Percentiles rank a stretch among this genome's conserved stretches.
phyloP scores from a whole-genome alignment of 176 grass and related monocot species.

The Carex parvula region DNA sequence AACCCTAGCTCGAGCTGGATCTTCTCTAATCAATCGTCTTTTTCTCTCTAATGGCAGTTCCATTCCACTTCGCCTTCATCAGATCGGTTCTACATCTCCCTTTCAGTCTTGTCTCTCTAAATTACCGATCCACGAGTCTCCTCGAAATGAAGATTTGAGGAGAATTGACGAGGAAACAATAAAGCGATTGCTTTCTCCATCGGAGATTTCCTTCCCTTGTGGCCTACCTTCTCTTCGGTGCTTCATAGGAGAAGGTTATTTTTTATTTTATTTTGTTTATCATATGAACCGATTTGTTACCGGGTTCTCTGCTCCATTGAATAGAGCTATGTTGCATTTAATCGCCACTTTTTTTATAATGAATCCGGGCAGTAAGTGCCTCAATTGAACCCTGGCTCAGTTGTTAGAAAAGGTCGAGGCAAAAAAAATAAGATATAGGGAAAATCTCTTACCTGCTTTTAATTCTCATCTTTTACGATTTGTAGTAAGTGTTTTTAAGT shows the following conservation, averaged over 20 bases:
- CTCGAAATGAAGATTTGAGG: constrained; percentile 4
- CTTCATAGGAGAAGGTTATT: constrained; percentile 65
- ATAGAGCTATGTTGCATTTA: background rate
- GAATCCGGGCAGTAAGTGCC: background rate
- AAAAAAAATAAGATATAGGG: background rate
- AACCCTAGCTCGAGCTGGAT: constrained; percentile 54
- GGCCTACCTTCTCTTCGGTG: constrained; percentile 74
- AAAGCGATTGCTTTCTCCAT: constrained; percentile 36
- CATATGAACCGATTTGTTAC: background rate
- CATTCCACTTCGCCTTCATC: constrained; percentile 5
- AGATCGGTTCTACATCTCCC: constrained; percentile 24
- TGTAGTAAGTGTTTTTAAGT: background rate
- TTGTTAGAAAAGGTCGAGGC: background rate
- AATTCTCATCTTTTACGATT: background rate
- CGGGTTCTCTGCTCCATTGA: background rate
- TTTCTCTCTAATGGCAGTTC: constrained; percentile 25
- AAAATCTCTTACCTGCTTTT: background rate
- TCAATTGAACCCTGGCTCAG: background rate
- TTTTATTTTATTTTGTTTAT: background rate
- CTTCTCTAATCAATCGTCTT: constrained; percentile 59
- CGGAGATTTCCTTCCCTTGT: constrained; percentile 55
- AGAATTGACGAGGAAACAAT: constrained; percentile 42
- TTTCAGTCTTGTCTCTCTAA: constrained; percentile 29
- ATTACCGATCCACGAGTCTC: constrained; percentile 24
- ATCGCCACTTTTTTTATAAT: background rate